A percentile compares a stretch with the other conserved stretches of the same genome.
phyloP scores from a whole-genome alignment of 331 rosid genomes.

The Pyracantha coccinea region DNA sequence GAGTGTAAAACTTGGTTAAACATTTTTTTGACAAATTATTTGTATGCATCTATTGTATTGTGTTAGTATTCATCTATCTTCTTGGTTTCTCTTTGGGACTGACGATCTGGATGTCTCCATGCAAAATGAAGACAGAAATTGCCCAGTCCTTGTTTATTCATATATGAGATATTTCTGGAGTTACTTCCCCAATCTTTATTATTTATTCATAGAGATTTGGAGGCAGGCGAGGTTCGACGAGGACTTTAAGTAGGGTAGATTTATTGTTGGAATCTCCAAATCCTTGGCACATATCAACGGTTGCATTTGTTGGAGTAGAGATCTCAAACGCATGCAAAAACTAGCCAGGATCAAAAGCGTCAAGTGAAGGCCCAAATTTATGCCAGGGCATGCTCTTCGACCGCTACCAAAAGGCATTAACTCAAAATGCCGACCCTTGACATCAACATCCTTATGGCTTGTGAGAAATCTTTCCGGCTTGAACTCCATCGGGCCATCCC shows the following conservation, averaged over 20 bases:
- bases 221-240: conserved; percentile 34
- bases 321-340: conserved; percentile 41
- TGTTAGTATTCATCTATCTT: no score
- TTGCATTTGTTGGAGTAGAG: conserved; percentile 15
- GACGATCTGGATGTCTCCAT: background rate
- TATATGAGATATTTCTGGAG: no score
- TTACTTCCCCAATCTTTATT: no score
- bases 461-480: conserved; percentile 42
- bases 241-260: conserved; percentile 33
- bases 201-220: conserved; percentile 1
- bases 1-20: no score
- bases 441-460: conserved; percentile 27
- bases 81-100: no score
- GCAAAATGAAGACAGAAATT: no score
- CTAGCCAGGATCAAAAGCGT: conserved; percentile 27
- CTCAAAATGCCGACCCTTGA: conserved; percentile 38
- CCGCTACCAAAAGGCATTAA: conserved; percentile 49
- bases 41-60: no score
- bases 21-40: no score
- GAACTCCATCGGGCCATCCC: conserved; percentile 42
- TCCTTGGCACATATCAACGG: conserved; percentile 31
- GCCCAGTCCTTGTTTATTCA: no score
- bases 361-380: conserved; percentile 31
- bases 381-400: conserved; percentile 44
- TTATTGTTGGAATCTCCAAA: conserved; percentile 33